Conservation (phyloP, 1,284 basidiomycete species). For the Boletus mariae region DNA sequence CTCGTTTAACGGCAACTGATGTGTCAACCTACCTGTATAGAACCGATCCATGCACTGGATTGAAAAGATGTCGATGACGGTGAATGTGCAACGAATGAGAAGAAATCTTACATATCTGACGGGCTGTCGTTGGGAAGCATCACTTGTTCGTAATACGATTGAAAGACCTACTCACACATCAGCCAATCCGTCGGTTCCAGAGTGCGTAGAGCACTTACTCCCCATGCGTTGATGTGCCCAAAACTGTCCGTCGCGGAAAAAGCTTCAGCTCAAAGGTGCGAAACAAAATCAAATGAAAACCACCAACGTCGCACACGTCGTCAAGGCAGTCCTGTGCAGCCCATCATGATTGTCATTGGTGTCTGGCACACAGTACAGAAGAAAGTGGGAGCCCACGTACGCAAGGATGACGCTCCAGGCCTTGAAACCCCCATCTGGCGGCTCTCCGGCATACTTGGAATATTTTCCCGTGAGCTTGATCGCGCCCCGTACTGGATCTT, state of each 20-base stretch:
- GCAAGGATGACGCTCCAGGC: slow-evolving; percentile 51
- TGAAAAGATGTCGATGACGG: neutral
- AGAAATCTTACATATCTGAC: slow-evolving; percentile 28
- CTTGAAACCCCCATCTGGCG: slow-evolving; percentile 49
- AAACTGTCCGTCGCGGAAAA: slow-evolving; percentile 17
- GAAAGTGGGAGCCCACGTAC: slow-evolving; percentile 28
- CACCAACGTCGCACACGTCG: slow-evolving; percentile 13
- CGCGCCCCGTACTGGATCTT: slow-evolving; percentile 8
- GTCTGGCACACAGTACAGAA: neutral
- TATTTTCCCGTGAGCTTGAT: slow-evolving; percentile 11
- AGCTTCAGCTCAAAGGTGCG: neutral
- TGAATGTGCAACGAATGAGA: neutral
- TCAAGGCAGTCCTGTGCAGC: slow-evolving; percentile 16
- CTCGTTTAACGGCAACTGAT: neutral
- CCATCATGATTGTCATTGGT: slow-evolving; percentile 8
- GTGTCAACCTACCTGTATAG: slow-evolving; percentile 26
- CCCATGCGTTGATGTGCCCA: slow-evolving; percentile 29
- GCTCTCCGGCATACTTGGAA: slow-evolving; percentile 23
- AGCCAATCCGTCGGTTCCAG: neutral
- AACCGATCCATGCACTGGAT: slow-evolving; percentile 38
- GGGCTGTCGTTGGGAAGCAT: slow-evolving; percentile 25
- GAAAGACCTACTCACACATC: slow-evolving; percentile 26
- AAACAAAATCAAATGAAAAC: neutral
- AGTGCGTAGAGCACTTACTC: slow-evolving; percentile 14
- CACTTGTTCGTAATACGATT: slow-evolving; percentile 35